These are phyloP conservation scores for Exophiala lecanii-corni DNA, from an alignment of 2,329 filamentous ascomycete species.

Conservation along the genomic window DNA sequence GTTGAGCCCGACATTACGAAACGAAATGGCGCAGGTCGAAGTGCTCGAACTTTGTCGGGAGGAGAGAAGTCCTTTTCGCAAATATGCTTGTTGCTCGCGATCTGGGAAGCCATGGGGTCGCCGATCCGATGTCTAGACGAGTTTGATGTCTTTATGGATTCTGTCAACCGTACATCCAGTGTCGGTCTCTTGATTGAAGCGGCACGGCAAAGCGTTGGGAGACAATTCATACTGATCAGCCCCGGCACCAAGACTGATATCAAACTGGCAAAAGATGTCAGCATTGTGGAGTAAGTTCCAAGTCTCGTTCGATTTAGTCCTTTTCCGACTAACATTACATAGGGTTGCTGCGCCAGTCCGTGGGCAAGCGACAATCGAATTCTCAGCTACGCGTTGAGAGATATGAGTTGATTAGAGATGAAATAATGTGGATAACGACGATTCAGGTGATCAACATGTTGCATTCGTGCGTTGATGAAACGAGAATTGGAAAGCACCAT, in stretches of 20 bases:
- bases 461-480: too few species aligned
- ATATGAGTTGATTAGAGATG: too few species aligned
- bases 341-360: constrained; percentile 43
- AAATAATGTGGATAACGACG: too few species aligned
- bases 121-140: constrained; percentile 93
- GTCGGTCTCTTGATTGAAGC: constrained; percentile 92
- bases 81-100: constrained; percentile 82
- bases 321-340: constrained; percentile 12
- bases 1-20: constrained; percentile 69
- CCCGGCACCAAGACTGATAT: constrained; percentile 70
- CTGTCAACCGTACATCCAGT: constrained; percentile 86
- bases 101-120: constrained; percentile 98
- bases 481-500: too few species aligned
- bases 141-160: constrained; percentile 99
- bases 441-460: too few species aligned
- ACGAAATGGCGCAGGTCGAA: constrained; percentile 65
- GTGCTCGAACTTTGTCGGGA: constrained; percentile 87
- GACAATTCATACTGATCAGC: constrained; percentile 94
- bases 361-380: constrained; percentile 38
- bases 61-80: constrained; percentile 98
- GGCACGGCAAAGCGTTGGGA: constrained; percentile 77
- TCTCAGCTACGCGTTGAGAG: constrained; percentile 26
- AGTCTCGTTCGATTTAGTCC: background rate
- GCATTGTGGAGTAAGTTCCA: constrained; percentile 39
- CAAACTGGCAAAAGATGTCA: constrained; percentile 40